A percentile compares a stretch with the other conserved stretches of the same genome.
phyloP scores from a whole-genome alignment of 768 basidiomycete genomes.

The Mycena crocata region DNA sequence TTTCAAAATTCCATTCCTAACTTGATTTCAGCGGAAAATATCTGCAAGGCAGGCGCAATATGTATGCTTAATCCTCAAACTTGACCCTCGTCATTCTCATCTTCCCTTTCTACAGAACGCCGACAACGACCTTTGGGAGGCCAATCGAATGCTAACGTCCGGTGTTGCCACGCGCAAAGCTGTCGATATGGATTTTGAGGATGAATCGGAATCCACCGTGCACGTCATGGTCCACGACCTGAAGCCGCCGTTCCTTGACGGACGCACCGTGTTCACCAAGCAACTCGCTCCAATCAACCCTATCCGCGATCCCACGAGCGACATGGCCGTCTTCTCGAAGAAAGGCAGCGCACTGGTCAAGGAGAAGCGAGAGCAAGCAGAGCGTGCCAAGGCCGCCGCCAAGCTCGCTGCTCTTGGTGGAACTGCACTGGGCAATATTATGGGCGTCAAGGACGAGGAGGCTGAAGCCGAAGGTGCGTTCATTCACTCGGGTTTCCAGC shows the following conservation, averaged over 20 bases:
- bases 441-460: slow-evolving; percentile 96
- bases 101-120: slow-evolving; percentile 76
- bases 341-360: slow-evolving; percentile 96
- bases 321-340: slow-evolving; percentile 96
- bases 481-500: slow-evolving; percentile 30
- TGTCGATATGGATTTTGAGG: slow-evolving; percentile 95
- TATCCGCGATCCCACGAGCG: slow-evolving; percentile 91
- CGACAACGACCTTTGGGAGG: slow-evolving; percentile 99
- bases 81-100: slow-evolving; percentile 19
- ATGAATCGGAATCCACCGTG: slow-evolving; percentile 95
- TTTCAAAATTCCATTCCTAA: slow-evolving; percentile 37
- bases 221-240: slow-evolving; percentile 98
- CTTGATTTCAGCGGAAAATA: slow-evolving; percentile 73
- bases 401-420: slow-evolving; percentile 94
- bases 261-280: slow-evolving; percentile 94
- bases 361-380: slow-evolving; percentile 96
- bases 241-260: slow-evolving; percentile 98
- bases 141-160: slow-evolving; percentile 96
- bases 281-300: slow-evolving; percentile 98
- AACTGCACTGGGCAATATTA: slow-evolving; percentile 94
- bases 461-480: slow-evolving; percentile 90
- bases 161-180: slow-evolving; percentile 90
- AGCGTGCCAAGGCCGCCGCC: slow-evolving; percentile 95
- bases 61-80: slow-evolving; percentile 55
- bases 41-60: slow-evolving; percentile 98